Base-by-base conservation (phyloP, 768 basidiomycete genomes). In the Collybia nuda region DNA sequence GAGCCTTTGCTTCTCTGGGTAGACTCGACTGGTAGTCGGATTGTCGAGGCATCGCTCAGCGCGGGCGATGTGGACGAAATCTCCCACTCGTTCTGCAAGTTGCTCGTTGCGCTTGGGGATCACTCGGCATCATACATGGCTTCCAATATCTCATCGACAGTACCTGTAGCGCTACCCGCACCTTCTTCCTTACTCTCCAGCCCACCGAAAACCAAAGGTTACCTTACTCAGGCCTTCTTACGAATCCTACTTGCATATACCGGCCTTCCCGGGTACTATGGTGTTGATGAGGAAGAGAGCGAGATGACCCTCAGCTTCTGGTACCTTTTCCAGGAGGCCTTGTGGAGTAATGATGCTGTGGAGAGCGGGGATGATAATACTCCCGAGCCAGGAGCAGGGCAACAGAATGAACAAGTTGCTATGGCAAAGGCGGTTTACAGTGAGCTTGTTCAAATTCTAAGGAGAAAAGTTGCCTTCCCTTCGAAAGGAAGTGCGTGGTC, bases 251-350 rank as follows among this genome's bases (percentile, higher is more conserved):
- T 97, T 17, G 77, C 83, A 15, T 88, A 89, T 53, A 91, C 90
- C 0, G 85, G 83, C 1, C 67, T 73, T 8, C 82, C 85, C 0
- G 92, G 91, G 0, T 83, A 81, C 53, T 91, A 86, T 60, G 90
- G 88, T 1, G 78, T 81, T 0, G 93, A 95, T 41, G 94, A 95
- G 63, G 88, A 91, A 43, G 86, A 90, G 61, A 93, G 90, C 58
- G 92, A 95, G 67, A 79, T 87, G 75, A 88, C 88, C 2, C 77
- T 96, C 2, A 82, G 82, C 1, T 95, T 95, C 59, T 96, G 95
- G 88, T 95, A 92, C 55, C 71, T 91, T 36, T 80, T 96, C 50
- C 93, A 96, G 66, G 94, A 98, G 62, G 82, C 90, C 1, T 65
- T 93, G 21, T 93, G 90, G 90, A 77, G 71, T 19, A n/a, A 7